Base-by-base conservation (phyloP, 1,284 basidiomycete species). In the Sphaerobolus stellatus region DNA sequence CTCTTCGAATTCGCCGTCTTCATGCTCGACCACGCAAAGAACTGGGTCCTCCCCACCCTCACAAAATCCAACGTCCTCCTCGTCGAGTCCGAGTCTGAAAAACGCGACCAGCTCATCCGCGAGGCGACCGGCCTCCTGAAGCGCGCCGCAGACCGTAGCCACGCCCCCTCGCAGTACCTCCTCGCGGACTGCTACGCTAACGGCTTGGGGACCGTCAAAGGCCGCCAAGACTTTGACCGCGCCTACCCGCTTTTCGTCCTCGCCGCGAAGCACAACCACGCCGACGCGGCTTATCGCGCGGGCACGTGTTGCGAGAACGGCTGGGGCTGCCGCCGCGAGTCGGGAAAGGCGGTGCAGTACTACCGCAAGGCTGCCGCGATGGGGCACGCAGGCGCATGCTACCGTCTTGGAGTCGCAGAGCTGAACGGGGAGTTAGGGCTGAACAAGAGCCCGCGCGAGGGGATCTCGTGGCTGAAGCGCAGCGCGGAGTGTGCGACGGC, bases 1-100 rank as follows among this genome's bases (percentile, higher is more conserved):
- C 96, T 96, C 69, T 99, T 96, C 75, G 96, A 99, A 71, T 96
- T 99, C 64, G 93, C 95, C 50, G 93, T 96, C 14, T 98, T 99
- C 77, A 95, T 98, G 90, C 89, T 99, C 65, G 97, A 98, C 68
- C 92, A 95, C 31, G 88, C 90, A 52, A 95, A 95, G 72, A 85
- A 86, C 1, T 82, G 92, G 70, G 85, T 86, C 44, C 88, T 94
- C 64, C 88, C 89, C 4, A 71, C 72, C 4, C 78, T 75, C 16
- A 83, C 83, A 1, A 75, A 80, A 0, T 85, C 82, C 31, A 90
- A 90, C 63, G 78, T 89, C 34, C 81, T 92, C 62, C 81, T 89
- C 46, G 83, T 92, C 53, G 92, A 96, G 71, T 84, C 83, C 64
- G 87, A 86, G 1, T 66, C 82, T 25, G 83, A 88, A 70, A 95